A percentile compares a stretch with the other conserved stretches of the same genome.
Evolutionary conservation across 2,329 filamentous ascomycete genomes (phyloP).

Genomic region (Chaetomium sp.): DNA sequence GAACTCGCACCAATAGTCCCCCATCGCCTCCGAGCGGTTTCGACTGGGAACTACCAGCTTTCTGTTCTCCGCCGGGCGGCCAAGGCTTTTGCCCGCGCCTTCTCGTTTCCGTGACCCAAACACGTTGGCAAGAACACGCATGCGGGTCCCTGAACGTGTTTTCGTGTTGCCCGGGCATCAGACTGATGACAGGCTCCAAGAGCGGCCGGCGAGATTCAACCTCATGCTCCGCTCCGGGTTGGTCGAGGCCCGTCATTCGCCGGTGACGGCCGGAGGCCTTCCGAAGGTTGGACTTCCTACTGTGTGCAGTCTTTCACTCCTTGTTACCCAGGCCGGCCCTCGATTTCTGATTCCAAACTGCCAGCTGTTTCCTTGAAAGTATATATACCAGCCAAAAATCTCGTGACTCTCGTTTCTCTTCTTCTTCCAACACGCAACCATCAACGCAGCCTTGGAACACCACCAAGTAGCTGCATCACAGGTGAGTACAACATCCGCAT

Average conservation of each 20-base stretch:
- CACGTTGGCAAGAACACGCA: too few species aligned
- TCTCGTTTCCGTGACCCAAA: too few species aligned
- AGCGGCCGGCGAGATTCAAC: slow-evolving; percentile 3
- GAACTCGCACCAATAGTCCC: too few species aligned
- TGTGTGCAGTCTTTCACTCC: not conserved
- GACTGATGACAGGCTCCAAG: too few species aligned
- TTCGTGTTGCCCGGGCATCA: too few species aligned
- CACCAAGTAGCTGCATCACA: not conserved
- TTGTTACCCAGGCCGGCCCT: not conserved
- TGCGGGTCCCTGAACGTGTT: too few species aligned
- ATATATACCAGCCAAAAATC: not conserved
- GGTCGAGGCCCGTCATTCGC: slow-evolving; percentile 1
- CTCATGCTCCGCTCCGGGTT: not conserved
- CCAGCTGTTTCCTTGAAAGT: not conserved
- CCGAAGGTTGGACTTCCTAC: not conserved
- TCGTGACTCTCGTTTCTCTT: not conserved
- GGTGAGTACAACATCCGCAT: not conserved
- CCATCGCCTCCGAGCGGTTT: too few species aligned
- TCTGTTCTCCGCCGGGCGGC: too few species aligned
- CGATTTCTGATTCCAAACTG: not conserved
- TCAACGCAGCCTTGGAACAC: not conserved
- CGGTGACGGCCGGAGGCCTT: not conserved
- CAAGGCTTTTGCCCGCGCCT: too few species aligned
- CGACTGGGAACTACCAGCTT: too few species aligned
- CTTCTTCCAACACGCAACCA: not conserved